Evolutionary conservation across 2,329 filamentous ascomycete species (phyloP).

Genomic region (Aspergillus pseudoterreus): DNA sequence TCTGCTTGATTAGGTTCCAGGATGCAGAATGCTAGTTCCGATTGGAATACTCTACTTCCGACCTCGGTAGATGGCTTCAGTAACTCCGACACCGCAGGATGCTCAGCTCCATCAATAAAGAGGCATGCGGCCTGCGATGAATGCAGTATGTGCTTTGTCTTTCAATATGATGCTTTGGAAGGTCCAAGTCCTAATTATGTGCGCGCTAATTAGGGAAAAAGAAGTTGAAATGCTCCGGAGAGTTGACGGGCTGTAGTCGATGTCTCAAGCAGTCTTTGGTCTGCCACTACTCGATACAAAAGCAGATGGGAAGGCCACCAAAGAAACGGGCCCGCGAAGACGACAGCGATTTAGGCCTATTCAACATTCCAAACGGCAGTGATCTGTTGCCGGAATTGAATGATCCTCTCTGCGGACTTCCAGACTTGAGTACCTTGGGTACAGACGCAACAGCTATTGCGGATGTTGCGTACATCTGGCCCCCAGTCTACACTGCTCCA

Average conservation of each 20-base stretch:
- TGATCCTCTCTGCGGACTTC: conserved; percentile 15
- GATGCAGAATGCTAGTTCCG: conserved; percentile 11
- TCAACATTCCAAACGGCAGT: conserved; percentile 9
- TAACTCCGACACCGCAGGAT: conserved; percentile 5
- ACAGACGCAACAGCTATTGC: conserved; percentile 12
- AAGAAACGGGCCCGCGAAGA: conserved; percentile 38
- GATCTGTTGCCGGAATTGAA: conserved; percentile 23
- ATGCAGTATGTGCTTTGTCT: conserved; percentile 36
- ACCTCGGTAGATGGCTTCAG: conserved; percentile 6
- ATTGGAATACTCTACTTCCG: conserved; percentile 9
- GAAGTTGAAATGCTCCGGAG: conserved; percentile 48
- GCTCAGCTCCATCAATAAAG: conserved; percentile 28
- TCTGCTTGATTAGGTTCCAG: not conserved
- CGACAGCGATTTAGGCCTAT: conserved; percentile 20
- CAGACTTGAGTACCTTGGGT: conserved; percentile 11
- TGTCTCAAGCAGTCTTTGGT: conserved; percentile 40
- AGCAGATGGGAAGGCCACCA: conserved; percentile 47
- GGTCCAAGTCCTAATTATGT: conserved; percentile 13
- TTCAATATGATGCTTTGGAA: conserved; percentile 2
- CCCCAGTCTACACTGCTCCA: conserved; percentile 22
- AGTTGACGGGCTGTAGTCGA: conserved; percentile 39
- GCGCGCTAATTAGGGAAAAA: conserved; percentile 35
- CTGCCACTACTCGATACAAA: conserved; percentile 47
- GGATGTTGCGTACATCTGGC: conserved; percentile 27
- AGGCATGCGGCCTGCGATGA: conserved; percentile 48